Evolutionary conservation across 768 basidiomycete species (phyloP), one percentile per base, ranked within the genome.

Genomic region (Cyathus striatus): DNA sequence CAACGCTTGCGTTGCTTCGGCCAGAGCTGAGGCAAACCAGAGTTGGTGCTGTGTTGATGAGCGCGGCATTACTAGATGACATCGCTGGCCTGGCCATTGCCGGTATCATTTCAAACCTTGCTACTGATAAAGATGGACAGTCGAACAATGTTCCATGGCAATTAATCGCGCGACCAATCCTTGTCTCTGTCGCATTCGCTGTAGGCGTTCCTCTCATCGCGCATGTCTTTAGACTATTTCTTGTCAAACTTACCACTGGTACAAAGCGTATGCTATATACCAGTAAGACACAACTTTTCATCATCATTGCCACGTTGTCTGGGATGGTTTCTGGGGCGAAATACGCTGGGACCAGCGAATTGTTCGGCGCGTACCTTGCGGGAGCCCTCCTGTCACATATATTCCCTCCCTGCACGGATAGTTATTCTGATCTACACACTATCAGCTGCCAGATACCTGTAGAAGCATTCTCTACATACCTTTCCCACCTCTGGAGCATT

Each of bases 11-110:
- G 13, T 67, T 84, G 12, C 64, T 86, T 22, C 68, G 64, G n/a
- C 63, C 70, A 21, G 62, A 70, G 21, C 56, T 81, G 23, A 62
- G 68, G 20, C 62, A 62, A 26, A 80, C 73, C 2, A 65, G 70
- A 37, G 68, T 79, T 0, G 81, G 82, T 0, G 72, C 75, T 2
- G 70, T 83, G 0, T 59, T 87, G 13, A 64, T 79, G 47, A 73
- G 72, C 38, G 81, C 81, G 1, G 84, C 84, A 0, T 62, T 85
- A 10, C 64, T 82, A 36, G 83, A 86, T 58, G 83, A 86, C 54
- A 68, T 83, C 6, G 63, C 78, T 13, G 80, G 79, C 0, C 70
- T 85, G 4, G 69, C 83, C 20, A 71, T 84, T 24, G 72, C 77
- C 0, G 72, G 72, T 18, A 70, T 83, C 34, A 67, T 83, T 12